phyloP scores from a whole-genome alignment of 1,284 basidiomycete genomes.

The Trametes sp. region DNA sequence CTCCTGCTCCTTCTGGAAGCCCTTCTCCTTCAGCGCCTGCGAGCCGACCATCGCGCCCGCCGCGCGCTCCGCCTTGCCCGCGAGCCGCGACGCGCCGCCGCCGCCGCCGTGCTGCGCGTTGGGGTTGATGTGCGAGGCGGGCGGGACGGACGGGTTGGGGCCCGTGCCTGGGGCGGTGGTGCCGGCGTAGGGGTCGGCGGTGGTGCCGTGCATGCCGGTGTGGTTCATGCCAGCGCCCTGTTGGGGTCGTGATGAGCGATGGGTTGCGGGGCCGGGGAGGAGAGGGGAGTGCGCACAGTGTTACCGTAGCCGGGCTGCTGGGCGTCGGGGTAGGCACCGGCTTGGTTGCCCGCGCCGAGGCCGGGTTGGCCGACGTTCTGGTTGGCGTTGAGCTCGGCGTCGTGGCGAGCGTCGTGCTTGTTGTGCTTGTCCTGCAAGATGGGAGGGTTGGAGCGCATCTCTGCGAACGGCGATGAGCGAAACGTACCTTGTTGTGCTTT shows the following conservation, averaged over 20 bases:
- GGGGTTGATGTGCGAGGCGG: constrained; percentile 35
- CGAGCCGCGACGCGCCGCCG: constrained; percentile 41
- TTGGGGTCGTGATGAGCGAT: background rate
- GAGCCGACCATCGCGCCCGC: constrained; percentile 57
- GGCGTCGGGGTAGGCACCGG: constrained; percentile 7
- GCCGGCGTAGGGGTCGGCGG: constrained; percentile 14
- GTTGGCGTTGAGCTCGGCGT: constrained; percentile 3
- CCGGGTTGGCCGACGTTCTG: constrained; percentile 3
- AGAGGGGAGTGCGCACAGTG: constrained; percentile 2
- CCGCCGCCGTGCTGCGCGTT: constrained; percentile 14
- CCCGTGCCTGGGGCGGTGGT: background rate
- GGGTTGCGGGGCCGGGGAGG: background rate
- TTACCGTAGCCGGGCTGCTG: constrained; percentile 13
- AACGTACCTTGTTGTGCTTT: constrained; percentile 32
- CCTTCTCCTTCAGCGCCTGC: constrained; percentile 56
- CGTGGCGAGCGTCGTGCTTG: constrained; percentile 12
- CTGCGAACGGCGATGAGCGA: background rate
- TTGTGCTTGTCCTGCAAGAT: constrained; percentile 8
- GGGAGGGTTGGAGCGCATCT: background rate
- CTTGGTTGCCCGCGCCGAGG: background rate
- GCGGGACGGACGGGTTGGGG: constrained; percentile 30
- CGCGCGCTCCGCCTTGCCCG: constrained; percentile 58
- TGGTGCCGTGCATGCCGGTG: background rate
- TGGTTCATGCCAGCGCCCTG: constrained; percentile 6
- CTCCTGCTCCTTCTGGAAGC: constrained; percentile 62